phyloP scores from a whole-genome alignment of 805 yeast genomes.

The Saccharomycopsis babjevae region DNA sequence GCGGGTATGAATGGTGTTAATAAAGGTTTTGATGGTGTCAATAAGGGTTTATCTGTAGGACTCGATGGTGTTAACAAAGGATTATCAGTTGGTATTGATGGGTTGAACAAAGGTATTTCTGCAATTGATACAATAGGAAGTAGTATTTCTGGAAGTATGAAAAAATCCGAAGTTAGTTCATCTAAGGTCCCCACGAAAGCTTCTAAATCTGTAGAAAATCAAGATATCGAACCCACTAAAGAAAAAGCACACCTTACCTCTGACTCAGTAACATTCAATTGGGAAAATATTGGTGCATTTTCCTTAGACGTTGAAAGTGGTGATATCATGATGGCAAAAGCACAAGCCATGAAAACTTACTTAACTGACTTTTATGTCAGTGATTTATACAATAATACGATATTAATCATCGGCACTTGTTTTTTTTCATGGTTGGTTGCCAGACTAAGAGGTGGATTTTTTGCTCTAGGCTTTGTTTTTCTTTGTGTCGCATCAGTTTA shows the following conservation, averaged over 20 bases:
- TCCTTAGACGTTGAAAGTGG: slow-evolving; percentile 10
- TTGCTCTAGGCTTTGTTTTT: slow-evolving; percentile 50
- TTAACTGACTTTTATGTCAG: slow-evolving; percentile 59
- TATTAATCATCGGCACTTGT: slow-evolving; percentile 57
- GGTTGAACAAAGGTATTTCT: slow-evolving; percentile 1
- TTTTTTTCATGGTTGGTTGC: slow-evolving; percentile 63
- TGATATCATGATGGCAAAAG: slow-evolving; percentile 20
- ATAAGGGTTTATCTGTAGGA: slow-evolving; percentile 4
- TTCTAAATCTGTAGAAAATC: not conserved
- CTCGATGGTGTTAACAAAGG: slow-evolving; percentile 1
- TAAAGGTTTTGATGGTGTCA: not conserved
- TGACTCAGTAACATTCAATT: slow-evolving; percentile 16
- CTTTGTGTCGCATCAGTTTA: slow-evolving; percentile 57
- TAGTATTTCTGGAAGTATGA: not conserved
- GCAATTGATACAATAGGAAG: not conserved
- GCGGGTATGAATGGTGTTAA: not conserved
- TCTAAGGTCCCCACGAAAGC: slow-evolving; percentile 1
- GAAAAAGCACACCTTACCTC: slow-evolving; percentile 7
- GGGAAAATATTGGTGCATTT: slow-evolving; percentile 15
- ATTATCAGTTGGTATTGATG: not conserved
- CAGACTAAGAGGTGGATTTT: slow-evolving; percentile 50
- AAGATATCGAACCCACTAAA: not conserved
- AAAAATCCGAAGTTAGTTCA: not conserved
- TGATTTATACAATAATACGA: slow-evolving; percentile 65
- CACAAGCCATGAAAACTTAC: slow-evolving; percentile 42